Evolutionary conservation across 495 filamentous ascomycete species (phyloP).

Genomic region (Penicillium chermesinum): DNA sequence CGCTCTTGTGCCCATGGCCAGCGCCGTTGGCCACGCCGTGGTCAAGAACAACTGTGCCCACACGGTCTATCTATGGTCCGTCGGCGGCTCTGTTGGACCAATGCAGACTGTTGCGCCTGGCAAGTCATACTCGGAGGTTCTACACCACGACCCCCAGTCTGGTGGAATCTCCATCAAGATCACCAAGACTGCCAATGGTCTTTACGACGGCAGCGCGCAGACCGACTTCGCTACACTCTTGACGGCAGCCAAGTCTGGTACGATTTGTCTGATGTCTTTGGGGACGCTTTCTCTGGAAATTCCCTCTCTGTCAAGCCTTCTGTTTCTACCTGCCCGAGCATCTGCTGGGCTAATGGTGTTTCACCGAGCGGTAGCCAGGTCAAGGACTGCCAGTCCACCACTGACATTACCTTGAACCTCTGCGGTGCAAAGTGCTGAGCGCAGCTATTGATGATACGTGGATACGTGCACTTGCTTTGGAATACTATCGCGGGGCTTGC

Average conservation of each 20-base stretch:
- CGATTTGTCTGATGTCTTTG: conserved; percentile 52
- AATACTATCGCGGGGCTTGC: no score
- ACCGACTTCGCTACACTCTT: conserved; percentile 52
- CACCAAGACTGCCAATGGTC: conserved; percentile 42
- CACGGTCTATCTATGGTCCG: conserved; percentile 53
- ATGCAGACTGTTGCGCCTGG: conserved; percentile 36
- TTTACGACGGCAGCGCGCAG: conserved; percentile 50
- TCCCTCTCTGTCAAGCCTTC: conserved; percentile 36
- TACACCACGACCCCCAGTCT: conserved; percentile 43
- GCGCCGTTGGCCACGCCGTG: conserved; percentile 46
- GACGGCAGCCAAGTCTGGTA: conserved; percentile 49
- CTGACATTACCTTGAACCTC: conserved; percentile 12
- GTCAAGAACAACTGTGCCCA: conserved; percentile 48
- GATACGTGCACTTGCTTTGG: no score
- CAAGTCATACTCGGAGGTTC: conserved; percentile 34
- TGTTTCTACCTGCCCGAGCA: conserved; percentile 36
- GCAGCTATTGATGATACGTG: no score
- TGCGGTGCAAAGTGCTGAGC: conserved; percentile 1
- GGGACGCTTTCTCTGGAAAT: conserved; percentile 48
- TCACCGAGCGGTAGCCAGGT: conserved; percentile 49
- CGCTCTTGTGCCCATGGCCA: conserved; percentile 26
- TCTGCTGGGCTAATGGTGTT: conserved; percentile 47
- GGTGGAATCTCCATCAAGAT: conserved; percentile 55
- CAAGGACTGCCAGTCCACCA: conserved; percentile 35
- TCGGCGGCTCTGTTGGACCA: conserved; percentile 41